Conservation (phyloP, 2,329 filamentous ascomycete species). For the Alternaria dauci region DNA sequence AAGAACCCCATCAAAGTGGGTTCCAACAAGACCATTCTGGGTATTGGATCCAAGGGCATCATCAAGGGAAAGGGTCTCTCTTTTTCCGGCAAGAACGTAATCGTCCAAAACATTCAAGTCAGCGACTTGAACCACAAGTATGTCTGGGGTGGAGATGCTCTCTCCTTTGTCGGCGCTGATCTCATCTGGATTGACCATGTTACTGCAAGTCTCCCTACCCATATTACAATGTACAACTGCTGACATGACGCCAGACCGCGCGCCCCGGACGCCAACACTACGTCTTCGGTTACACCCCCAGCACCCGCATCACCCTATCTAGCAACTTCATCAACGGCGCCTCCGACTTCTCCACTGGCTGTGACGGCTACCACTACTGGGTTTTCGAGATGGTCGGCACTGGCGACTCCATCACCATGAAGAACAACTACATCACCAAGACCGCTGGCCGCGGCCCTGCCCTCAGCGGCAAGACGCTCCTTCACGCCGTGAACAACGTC, state of each 20-base stretch:
- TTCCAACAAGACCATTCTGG: constrained; percentile 53
- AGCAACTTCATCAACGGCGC: neutral
- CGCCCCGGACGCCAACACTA: neutral
- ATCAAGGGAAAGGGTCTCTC: constrained; percentile 32
- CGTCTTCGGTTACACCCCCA: neutral
- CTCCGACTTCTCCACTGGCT: neutral
- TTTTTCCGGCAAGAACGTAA: neutral
- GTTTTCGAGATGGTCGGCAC: constrained; percentile 1
- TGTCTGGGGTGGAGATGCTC: neutral
- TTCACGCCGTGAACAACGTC: neutral
- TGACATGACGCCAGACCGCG: neutral
- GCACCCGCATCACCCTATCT: neutral
- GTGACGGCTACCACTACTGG: constrained; percentile 1
- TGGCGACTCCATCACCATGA: neutral
- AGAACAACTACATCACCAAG: neutral
- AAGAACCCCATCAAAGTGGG: constrained; percentile 39
- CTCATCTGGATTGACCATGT: neutral
- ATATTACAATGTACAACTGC: no score
- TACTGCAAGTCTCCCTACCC: neutral
- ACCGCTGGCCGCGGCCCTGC: neutral
- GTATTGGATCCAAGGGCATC: constrained; percentile 49
- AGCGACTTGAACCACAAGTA: neutral
- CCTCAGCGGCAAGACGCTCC: neutral
- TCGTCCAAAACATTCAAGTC: neutral
- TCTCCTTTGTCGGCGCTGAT: neutral